A percentile compares a stretch with the other conserved stretches of the same genome.
Evolutionary conservation across 345 rosid species (phyloP).

Genomic region (Aquilaria yunnanensis): DNA sequence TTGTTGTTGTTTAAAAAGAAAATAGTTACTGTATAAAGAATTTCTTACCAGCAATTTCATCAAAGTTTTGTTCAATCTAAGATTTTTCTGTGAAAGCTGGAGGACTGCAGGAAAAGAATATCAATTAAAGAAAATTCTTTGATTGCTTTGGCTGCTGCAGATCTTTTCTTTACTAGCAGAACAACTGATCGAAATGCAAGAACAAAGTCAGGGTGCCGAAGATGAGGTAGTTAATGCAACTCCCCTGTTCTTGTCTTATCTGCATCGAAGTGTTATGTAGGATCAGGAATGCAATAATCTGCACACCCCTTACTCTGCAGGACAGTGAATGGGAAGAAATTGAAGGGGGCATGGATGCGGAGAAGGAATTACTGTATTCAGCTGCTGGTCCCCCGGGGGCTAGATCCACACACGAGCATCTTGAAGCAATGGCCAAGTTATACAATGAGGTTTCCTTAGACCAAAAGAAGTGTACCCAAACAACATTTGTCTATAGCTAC

Average conservation of each 20-base stretch:
- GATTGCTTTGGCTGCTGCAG: conserved; percentile 27
- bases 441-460: conserved; percentile 44
- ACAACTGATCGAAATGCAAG: conserved; percentile 72
- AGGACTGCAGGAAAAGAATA: background rate
- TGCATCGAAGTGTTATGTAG: conserved; percentile 1
- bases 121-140: background rate
- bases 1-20: too few species aligned
- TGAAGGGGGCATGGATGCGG: conserved; percentile 42
- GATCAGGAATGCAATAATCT: background rate
- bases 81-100: too few species aligned
- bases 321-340: conserved; percentile 93
- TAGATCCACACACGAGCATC: conserved; percentile 64
- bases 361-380: conserved; percentile 37
- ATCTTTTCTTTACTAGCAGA: conserved; percentile 76
- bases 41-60: too few species aligned
- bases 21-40: too few species aligned
- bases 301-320: conserved; percentile 21
- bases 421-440: conserved; percentile 72
- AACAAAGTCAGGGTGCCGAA: conserved; percentile 52
- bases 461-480: background rate
- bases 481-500: background rate
- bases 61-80: too few species aligned
- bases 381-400: conserved; percentile 37
- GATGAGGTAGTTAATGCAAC: conserved; percentile 48
- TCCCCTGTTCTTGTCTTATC: conserved; percentile 4